phyloP scores from a whole-genome alignment of 2,329 filamentous ascomycete genomes.

The Phialophora expanda region DNA sequence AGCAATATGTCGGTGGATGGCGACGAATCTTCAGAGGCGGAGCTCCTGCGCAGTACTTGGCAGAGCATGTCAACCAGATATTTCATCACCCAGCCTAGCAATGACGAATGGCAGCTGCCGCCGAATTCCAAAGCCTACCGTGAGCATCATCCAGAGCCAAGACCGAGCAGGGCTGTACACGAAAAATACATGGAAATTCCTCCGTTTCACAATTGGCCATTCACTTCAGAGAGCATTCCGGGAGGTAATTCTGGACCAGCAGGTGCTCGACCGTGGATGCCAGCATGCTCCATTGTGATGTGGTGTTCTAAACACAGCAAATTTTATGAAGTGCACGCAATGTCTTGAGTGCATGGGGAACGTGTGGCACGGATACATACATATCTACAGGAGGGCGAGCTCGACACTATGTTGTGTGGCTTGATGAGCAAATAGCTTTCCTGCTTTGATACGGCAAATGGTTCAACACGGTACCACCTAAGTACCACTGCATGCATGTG shows the following conservation, averaged over 20 bases:
- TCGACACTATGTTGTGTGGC: neutral
- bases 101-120: constrained; percentile 30
- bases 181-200: constrained; percentile 37
- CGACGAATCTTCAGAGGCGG: constrained; percentile 11
- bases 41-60: constrained; percentile 31
- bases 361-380: constrained; percentile 3
- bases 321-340: constrained; percentile 34
- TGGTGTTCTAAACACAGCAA: constrained; percentile 34
- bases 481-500: neutral
- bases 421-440: neutral
- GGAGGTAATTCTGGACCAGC: constrained; percentile 13
- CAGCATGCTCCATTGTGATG: constrained; percentile 33
- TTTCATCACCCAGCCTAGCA: constrained; percentile 33
- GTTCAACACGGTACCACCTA: neutral
- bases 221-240: constrained; percentile 29
- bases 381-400: constrained; percentile 1
- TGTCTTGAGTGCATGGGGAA: constrained; percentile 24
- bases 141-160: constrained; percentile 24
- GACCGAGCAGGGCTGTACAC: constrained; percentile 15
- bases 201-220: constrained; percentile 33
- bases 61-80: constrained; percentile 32
- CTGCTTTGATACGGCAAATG: neutral
- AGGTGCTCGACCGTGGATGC: constrained; percentile 32
- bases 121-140: constrained; percentile 33
- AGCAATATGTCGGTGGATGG: constrained; percentile 24